Conservation (phyloP, 1,284 basidiomycete genomes). For the Rhodotorula sp. region DNA sequence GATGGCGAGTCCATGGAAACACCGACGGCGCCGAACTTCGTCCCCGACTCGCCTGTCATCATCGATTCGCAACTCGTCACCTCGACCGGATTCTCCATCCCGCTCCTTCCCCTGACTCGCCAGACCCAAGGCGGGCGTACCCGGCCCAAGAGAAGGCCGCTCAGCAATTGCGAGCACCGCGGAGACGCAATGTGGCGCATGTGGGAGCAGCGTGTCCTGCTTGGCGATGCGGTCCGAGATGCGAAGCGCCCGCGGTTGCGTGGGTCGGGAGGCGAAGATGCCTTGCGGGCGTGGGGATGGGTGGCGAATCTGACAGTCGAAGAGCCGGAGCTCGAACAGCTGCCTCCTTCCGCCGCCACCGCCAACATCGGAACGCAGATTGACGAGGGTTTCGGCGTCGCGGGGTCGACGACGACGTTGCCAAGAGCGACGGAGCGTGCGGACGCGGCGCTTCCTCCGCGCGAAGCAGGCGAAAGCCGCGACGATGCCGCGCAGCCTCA, state of each 20-base stretch:
- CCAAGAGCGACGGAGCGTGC: no score
- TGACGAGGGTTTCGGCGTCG: no score
- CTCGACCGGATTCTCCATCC: neutral
- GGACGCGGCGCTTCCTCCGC: no score
- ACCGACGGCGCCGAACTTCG: neutral
- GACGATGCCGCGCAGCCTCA: no score
- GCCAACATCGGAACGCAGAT: no score
- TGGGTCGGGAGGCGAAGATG: neutral
- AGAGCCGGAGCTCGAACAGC: neutral
- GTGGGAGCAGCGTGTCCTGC: neutral
- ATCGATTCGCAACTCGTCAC: neutral
- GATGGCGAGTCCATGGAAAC: no score
- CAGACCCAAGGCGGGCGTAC: neutral
- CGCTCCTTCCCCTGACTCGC: neutral
- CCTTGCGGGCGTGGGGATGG: conserved; percentile 6
- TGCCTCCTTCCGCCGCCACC: neutral
- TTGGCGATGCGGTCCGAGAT: neutral
- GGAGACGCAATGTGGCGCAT: neutral
- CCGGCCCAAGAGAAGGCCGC: neutral
- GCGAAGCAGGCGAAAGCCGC: no score
- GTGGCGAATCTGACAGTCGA: neutral
- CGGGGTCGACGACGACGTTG: neutral
- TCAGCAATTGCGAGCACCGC: neutral
- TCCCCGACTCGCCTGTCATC: neutral
- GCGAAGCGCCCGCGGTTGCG: neutral